Conservation (phyloP, 2,329 filamentous ascomycete species). For the Ramularia collo-cygni region DNA sequence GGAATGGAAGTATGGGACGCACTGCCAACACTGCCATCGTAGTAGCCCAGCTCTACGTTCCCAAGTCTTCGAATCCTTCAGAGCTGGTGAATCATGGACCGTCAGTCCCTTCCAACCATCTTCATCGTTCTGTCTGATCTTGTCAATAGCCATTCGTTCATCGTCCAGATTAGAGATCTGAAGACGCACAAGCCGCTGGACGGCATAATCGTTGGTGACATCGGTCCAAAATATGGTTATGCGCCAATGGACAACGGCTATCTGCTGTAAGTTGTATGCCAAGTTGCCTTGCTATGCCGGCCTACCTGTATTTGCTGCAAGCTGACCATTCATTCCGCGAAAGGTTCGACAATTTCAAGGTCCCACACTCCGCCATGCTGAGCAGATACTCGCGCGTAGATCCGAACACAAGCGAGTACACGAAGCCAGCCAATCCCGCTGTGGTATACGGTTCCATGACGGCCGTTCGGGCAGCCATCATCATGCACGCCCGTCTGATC, state of each 20-base stretch:
- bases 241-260: slow-evolving; percentile 48
- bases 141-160: slow-evolving; percentile 38
- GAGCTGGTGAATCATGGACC: slow-evolving; percentile 43
- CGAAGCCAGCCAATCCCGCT: slow-evolving; percentile 42
- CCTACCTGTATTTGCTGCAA: too few species aligned
- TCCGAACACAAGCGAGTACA: slow-evolving; percentile 39
- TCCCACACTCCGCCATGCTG: slow-evolving; percentile 45
- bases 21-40: slow-evolving; percentile 52
- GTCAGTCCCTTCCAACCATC: too few species aligned
- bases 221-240: slow-evolving; percentile 51
- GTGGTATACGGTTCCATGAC: slow-evolving; percentile 47
- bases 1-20: slow-evolving; percentile 47
- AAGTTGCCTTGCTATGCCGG: too few species aligned
- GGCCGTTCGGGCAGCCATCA: slow-evolving; percentile 41
- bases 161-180: slow-evolving; percentile 46
- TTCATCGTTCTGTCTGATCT: too few species aligned
- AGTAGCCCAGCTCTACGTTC: slow-evolving; percentile 45
- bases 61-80: slow-evolving; percentile 25
- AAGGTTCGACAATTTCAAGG: slow-evolving; percentile 42
- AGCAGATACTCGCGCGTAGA: slow-evolving; percentile 44
- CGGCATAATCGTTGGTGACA: slow-evolving; percentile 48
- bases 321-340: too few species aligned
- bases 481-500: slow-evolving; percentile 47
- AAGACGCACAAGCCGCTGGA: slow-evolving; percentile 42
- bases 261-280: slow-evolving; percentile 36